These are phyloP conservation scores for Aphanocladium album DNA, from an alignment of 2,329 filamentous ascomycete species.

Conservation along the genomic window DNA sequence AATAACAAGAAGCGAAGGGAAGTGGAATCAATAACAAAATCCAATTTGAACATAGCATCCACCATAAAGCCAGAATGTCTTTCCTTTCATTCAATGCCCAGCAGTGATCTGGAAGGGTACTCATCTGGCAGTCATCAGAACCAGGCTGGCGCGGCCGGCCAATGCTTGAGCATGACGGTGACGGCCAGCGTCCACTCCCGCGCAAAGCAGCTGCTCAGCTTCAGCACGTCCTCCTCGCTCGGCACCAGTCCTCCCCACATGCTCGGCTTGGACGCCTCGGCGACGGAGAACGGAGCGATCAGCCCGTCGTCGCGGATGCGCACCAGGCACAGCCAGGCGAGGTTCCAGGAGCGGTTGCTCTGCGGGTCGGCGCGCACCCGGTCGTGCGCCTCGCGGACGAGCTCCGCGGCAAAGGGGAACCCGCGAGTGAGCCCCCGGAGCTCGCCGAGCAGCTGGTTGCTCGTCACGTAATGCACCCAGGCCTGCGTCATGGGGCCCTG, in stretches of 20 bases:
- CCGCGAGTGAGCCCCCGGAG: constrained; percentile 61
- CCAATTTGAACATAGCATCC: too few relatives aligned
- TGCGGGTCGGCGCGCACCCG: constrained; percentile 59
- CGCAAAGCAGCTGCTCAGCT: constrained; percentile 58
- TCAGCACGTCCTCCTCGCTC: constrained; percentile 47
- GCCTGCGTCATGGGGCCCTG: constrained; percentile 63
- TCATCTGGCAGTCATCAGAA: constrained; percentile 29
- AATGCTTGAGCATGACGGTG: constrained; percentile 62
- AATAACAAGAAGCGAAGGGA: neutral
- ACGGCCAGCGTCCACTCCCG: constrained; percentile 64
- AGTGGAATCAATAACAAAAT: neutral
- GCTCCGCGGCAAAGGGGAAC: constrained; percentile 62
- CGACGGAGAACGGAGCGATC: constrained; percentile 54
- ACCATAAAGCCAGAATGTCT: neutral
- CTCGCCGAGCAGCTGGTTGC: constrained; percentile 64
- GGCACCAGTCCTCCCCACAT: constrained; percentile 66
- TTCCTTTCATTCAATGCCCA: neutral
- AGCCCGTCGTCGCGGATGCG: constrained; percentile 62
- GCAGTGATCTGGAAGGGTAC: neutral
- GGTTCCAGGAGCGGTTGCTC: constrained; percentile 69
- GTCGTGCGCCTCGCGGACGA: constrained; percentile 59
- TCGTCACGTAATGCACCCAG: constrained; percentile 68
- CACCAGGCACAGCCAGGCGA: constrained; percentile 65
- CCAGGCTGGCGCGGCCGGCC: constrained; percentile 56
- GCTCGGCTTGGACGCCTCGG: constrained; percentile 56